Conservation (phyloP, 2,329 filamentous ascomycete genomes). For the Colletotrichum theobromicola region DNA sequence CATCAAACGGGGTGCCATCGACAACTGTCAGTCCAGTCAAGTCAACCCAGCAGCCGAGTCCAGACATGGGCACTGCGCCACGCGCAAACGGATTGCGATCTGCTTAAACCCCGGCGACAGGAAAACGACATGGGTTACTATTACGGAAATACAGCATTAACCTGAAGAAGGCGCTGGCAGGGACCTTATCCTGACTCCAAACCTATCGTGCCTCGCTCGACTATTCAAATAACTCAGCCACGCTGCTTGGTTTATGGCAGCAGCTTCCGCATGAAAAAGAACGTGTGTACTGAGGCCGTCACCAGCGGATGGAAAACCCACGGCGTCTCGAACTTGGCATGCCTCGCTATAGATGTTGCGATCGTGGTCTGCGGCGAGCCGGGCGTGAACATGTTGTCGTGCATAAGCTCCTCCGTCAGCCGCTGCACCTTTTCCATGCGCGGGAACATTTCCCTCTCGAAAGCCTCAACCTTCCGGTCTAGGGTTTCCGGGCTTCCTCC, state of each 20-base stretch:
- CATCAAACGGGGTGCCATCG: not conserved
- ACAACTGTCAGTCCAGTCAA: not conserved
- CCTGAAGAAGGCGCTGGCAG: not conserved
- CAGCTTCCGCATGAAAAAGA: constrained; percentile 28
- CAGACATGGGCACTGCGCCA: not conserved
- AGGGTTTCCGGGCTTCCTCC: constrained; percentile 28
- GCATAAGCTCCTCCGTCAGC: constrained; percentile 50
- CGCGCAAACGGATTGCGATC: not conserved
- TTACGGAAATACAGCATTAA: constrained; percentile 6
- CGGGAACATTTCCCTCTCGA: constrained; percentile 43
- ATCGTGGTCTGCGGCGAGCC: constrained; percentile 49
- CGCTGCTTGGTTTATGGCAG: not conserved
- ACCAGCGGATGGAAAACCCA: constrained; percentile 34
- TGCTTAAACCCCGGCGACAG: not conserved
- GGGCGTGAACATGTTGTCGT: constrained; percentile 52
- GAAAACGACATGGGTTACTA: constrained; percentile 1
- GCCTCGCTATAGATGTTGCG: constrained; percentile 36
- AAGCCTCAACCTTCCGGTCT: constrained; percentile 37
- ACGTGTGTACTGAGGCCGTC: constrained; percentile 30
- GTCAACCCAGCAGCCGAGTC: not conserved
- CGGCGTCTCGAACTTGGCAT: constrained; percentile 35
- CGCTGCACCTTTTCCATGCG: constrained; percentile 41
- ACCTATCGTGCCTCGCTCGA: not conserved
- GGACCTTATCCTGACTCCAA: constrained; percentile 13
- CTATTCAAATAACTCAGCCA: not conserved